Evolutionary conservation across 139 green algal species (phyloP), one percentile per base, ranked within the genome.

Genomic region (Tetradesmus lagerheimii): DNA sequence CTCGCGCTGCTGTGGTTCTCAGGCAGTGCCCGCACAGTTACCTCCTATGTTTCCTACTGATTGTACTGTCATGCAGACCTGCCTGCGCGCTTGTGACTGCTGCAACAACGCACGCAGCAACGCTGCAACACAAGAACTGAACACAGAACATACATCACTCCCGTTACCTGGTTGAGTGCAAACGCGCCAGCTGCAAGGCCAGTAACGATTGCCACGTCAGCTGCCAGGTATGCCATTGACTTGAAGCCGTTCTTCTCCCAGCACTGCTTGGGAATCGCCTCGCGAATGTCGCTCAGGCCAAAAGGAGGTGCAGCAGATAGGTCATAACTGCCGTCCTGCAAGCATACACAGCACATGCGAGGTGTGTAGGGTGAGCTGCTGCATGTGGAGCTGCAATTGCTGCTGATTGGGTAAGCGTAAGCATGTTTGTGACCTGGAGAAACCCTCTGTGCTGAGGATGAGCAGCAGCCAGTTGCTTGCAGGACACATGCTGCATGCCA

Each of bases 151-250:
- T 23, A 76, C 29, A 31, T 11, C 15, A 37, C 29, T 8, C 3
- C 1, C 1, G 76, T 31, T 38, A 38, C 71, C n/a, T 79, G 39
- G 94, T 97, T 94, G 5, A 96, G 34, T 12, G 93, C 64, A 77
- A 91, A 93, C 9, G 97, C 97, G 1, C 66, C 94, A 37, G 89
- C 92, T 29, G 97, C 97, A 16, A 99, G 90, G 27, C 93, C 97
- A 29, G 92, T 85, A 14, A 99, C 97, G 18, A 99, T 91, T 45
- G 90, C 97, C 0, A 99, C 94, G 78, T 99, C 97, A 31, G 94
- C 80, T 0, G 91, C 89, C 14, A 99, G 91, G 92, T 98, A 95
- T 16, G 92, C 86, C 27, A 97, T 85, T 1, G 96, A 98, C 53
- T 92, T 94, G 67, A 92, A 82, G 0, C 94, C 89, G 92, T 98